These are phyloP conservation scores for Rhytidiadelphus loreus DNA, from an alignment of 225 moss, liverwort and hornwort species.

Conservation along the genomic window DNA sequence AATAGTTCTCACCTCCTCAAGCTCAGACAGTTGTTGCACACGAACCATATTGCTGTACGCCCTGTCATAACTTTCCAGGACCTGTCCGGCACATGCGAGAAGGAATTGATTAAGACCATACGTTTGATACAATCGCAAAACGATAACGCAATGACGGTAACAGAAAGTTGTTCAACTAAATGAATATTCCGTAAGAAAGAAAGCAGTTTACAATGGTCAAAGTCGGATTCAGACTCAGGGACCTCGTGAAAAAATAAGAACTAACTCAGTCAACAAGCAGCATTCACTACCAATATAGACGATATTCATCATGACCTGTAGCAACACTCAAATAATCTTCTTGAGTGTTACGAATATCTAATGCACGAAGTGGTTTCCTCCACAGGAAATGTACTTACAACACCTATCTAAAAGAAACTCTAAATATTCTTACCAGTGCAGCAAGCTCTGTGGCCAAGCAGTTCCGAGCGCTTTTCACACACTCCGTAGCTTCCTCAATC, in stretches of 20 bases:
- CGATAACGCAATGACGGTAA: not conserved
- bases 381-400: not conserved
- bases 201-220: not conserved
- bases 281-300: not conserved
- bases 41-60: slow-evolving; percentile 99
- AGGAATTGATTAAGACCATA: not conserved
- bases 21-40: slow-evolving; percentile 97
- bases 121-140: not conserved
- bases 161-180: not conserved
- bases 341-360: not conserved
- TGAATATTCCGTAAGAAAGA: not conserved
- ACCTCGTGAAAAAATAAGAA: not conserved
- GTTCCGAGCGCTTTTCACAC: slow-evolving; percentile 75
- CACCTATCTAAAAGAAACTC: not conserved
- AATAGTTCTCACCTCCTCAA: slow-evolving; percentile 72
- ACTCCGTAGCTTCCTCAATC: slow-evolving; percentile 60
- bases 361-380: not conserved
- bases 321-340: not conserved
- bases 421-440: slow-evolving; percentile 47
- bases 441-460: slow-evolving; percentile 98
- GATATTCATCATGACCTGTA: not conserved
- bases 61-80: slow-evolving; percentile 96
- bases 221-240: not conserved
- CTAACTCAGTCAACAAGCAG: not conserved
- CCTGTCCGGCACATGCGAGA: slow-evolving; percentile 22